Conservation (phyloP, 2,329 filamentous ascomycete genomes). For the Alternaria ethzedia region DNA sequence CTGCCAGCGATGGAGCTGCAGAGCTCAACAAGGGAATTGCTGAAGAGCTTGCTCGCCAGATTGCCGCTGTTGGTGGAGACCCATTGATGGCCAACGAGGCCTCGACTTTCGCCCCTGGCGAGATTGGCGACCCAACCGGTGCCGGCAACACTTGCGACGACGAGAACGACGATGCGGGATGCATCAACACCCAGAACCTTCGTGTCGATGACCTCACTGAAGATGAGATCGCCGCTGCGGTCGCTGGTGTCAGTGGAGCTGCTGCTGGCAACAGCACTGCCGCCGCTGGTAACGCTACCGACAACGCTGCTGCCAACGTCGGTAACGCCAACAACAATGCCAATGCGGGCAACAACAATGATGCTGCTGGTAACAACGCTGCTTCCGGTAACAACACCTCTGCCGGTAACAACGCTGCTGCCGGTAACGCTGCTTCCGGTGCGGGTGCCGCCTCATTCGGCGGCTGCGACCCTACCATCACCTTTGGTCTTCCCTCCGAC, state of each 20-base stretch:
- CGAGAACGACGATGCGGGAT: constrained; percentile 56
- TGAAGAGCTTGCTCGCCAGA: constrained; percentile 65
- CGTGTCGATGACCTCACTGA: constrained; percentile 62
- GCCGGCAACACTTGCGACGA: constrained; percentile 62
- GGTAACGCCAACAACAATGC: background rate
- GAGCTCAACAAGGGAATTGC: constrained; percentile 67
- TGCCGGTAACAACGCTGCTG: background rate
- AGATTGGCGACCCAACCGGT: constrained; percentile 59
- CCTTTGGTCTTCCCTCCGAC: constrained; percentile 58
- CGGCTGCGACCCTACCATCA: constrained; percentile 57
- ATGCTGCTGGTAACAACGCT: background rate
- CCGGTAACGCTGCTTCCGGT: background rate
- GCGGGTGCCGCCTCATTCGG: constrained; percentile 46
- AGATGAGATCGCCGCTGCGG: constrained; percentile 60
- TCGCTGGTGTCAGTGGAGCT: constrained; percentile 42
- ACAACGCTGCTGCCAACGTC: constrained; percentile 13
- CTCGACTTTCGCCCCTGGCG: constrained; percentile 68
- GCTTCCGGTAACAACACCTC: background rate
- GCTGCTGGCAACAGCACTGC: background rate
- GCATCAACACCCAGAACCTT: constrained; percentile 61
- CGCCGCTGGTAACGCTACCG: constrained; percentile 13
- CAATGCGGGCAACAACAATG: constrained; percentile 5
- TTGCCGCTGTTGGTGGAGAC: constrained; percentile 67
- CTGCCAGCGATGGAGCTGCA: constrained; percentile 64
- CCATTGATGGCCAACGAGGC: constrained; percentile 65